Conservation (phyloP, 768 basidiomycete genomes). For the Trametes villosa region DNA sequence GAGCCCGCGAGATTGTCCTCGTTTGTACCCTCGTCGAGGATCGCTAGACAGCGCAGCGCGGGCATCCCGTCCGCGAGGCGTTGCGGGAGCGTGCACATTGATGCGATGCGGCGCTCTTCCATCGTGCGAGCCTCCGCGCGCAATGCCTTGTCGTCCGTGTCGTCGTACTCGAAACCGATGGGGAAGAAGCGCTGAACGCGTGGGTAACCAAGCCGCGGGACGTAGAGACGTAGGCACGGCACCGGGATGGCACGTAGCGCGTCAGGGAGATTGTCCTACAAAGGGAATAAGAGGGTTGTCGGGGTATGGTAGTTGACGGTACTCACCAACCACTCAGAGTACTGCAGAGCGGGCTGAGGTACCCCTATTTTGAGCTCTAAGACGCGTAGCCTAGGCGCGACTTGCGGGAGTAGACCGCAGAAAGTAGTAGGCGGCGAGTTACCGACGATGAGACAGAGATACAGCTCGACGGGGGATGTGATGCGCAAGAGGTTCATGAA, state of each 20-base stretch:
- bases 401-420: not conserved
- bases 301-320: not conserved
- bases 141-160: not conserved
- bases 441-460: not conserved
- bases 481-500: conserved; percentile 4
- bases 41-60: not conserved
- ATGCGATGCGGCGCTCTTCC: not conserved
- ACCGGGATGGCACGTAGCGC: not conserved
- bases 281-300: too few species aligned
- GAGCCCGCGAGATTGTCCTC: not conserved
- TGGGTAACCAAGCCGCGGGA: not conserved
- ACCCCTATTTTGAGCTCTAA: not conserved
- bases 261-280: not conserved
- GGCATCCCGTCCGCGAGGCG: conserved; percentile 1
- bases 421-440: not conserved
- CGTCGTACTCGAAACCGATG: not conserved
- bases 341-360: not conserved
- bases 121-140: not conserved
- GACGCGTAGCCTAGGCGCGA: not conserved
- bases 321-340: conserved; percentile 4
- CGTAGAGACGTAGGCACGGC: not conserved
- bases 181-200: not conserved
- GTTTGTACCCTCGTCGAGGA: not conserved
- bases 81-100: conserved; percentile 2
- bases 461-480: conserved; percentile 5